These are phyloP conservation scores for Globisporangium yorkense DNA, from an alignment of 352 stramenopile species.

Conservation along the genomic window DNA sequence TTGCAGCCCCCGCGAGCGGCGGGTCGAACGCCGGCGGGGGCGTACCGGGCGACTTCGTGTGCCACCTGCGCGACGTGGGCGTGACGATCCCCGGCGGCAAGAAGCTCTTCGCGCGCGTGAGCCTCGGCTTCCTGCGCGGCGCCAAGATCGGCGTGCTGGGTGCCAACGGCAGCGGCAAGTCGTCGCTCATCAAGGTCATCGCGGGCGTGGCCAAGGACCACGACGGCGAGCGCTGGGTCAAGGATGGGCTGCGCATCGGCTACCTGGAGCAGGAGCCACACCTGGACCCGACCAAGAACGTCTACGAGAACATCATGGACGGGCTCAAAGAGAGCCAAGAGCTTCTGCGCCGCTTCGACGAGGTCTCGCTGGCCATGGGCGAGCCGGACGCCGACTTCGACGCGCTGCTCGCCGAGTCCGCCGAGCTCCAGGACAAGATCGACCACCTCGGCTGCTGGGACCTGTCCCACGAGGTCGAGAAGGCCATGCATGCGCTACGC, in stretches of 20 bases:
- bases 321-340: constrained; percentile 78
- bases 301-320: constrained; percentile 90
- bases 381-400: constrained; percentile 90
- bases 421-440: constrained; percentile 85
- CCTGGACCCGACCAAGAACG: constrained; percentile 78
- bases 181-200: constrained; percentile 96
- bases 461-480: constrained; percentile 73
- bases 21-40: constrained; percentile 66
- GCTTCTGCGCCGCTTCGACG: constrained; percentile 81
- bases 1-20: constrained; percentile 22
- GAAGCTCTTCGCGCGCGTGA: constrained; percentile 80
- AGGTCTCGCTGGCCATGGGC: constrained; percentile 85
- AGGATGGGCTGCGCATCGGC: constrained; percentile 78
- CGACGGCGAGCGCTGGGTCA: constrained; percentile 86
- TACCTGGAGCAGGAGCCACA: constrained; percentile 87
- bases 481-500: constrained; percentile 74
- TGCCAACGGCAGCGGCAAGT: constrained; percentile 94
- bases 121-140: constrained; percentile 80
- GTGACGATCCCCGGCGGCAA: constrained; percentile 77
- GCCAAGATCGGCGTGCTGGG: constrained; percentile 95
- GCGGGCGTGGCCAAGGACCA: constrained; percentile 85
- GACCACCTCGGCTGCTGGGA: constrained; percentile 83
- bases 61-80: constrained; percentile 66
- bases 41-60: constrained; percentile 80
- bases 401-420: constrained; percentile 72